These are phyloP conservation scores for Amoebophrya sp. DNA, from an alignment of 169 alveolate genomes.

Conservation along the genomic window DNA sequence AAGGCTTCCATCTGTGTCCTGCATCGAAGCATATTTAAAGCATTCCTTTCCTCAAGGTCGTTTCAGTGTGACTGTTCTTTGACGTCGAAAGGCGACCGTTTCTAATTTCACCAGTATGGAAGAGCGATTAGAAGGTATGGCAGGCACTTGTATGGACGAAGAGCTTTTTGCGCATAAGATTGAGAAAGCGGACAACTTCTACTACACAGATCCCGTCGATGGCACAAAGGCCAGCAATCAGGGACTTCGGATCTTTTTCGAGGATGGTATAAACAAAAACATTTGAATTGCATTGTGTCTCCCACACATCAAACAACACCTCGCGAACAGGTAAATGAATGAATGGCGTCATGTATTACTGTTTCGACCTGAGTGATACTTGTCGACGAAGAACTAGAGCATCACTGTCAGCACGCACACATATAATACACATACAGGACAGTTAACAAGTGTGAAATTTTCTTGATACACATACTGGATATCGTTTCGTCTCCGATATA, in stretches of 20 bases:
- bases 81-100: slow-evolving; percentile 37
- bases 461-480: no score
- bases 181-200: slow-evolving; percentile 34
- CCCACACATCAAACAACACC: no score
- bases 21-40: neutral
- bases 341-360: neutral
- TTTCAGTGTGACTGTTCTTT: slow-evolving; percentile 36
- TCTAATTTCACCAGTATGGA: slow-evolving; percentile 19
- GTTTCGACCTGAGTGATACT: neutral
- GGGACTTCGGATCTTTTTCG: slow-evolving; percentile 76
- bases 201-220: slow-evolving; percentile 83
- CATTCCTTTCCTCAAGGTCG: slow-evolving; percentile 28
- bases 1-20: neutral
- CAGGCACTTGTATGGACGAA: neutral
- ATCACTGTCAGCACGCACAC: no score
- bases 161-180: neutral
- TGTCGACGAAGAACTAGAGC: no score
- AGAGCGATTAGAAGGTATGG: neutral
- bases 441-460: no score
- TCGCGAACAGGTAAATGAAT: no score
- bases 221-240: slow-evolving; percentile 77
- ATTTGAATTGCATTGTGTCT: neutral
- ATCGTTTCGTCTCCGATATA: no score
- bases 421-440: no score
- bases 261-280: slow-evolving; percentile 70